Evolutionary conservation across 768 basidiomycete genomes (phyloP), one percentile per base, ranked within the genome.

Genomic region (Boletus reticuloceps): DNA sequence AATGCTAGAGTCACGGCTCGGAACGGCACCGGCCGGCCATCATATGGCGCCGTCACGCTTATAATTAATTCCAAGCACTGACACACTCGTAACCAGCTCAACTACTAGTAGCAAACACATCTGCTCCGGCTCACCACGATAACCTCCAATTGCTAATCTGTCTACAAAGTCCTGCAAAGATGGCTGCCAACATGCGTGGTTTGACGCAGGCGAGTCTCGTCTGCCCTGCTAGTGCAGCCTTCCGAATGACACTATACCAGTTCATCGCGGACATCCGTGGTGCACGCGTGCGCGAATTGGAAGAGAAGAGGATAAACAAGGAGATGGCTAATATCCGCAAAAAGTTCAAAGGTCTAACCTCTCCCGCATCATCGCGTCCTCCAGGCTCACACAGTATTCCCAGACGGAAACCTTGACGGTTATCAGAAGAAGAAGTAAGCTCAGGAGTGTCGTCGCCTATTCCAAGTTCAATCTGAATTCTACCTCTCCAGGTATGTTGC

Each of bases 291-390:
- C 85, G 96, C 51, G 97, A 99, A 72, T 76, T 98, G 50, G 97
- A 99, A 69, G 96, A 98, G 80, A 98, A 98, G 75, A 79, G 97
- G 52, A 97, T 99, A 64, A 99, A 99, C 77, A 95, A 98, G 74
- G 97, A 99, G 76, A 98, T 99, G 97, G 97, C 97, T 1, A 98
- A 99, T 65, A 99, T 99, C 59, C 81, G 97, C 57, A 96, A 97
- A 79, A 94, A 96, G 73, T 98, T 99, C 80, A 98, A 98, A 81
- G 93, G 94, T 90, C 46, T 34, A 56, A 14, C 38, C 38, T 43
- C 37, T 57, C 47, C 49, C 67, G 19, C 40, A 20, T 36, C 43
- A 29, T 49, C 50, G 49, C 40, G n/a, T 47, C 42, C 44, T 32
- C 46, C 40, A 29, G 17, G 43, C 49, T 58, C 50, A 58, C 42